Conservation (phyloP, 1,284 basidiomycete species). For the Pyrrhoderma lamaoense region DNA sequence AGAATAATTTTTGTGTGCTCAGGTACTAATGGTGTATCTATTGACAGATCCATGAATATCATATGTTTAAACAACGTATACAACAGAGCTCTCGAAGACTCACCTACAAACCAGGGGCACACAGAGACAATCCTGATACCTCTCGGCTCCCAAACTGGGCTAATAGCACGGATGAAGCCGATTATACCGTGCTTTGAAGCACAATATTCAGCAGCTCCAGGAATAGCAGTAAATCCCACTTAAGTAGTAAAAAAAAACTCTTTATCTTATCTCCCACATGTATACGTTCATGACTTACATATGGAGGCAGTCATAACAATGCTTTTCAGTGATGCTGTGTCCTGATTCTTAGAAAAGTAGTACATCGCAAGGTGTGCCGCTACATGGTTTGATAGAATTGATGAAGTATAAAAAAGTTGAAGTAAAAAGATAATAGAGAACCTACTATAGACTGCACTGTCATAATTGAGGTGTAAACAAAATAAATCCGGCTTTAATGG, state of each 20-base stretch:
- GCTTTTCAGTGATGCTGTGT: slow-evolving; percentile 34
- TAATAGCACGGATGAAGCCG: slow-evolving; percentile 46
- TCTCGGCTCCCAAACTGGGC: slow-evolving; percentile 28
- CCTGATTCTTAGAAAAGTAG: slow-evolving; percentile 37
- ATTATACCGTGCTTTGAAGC: slow-evolving; percentile 47
- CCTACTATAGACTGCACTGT: slow-evolving; percentile 44
- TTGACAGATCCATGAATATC: neutral
- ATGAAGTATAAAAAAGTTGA: neutral
- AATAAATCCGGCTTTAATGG: slow-evolving; percentile 37
- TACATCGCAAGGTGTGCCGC: slow-evolving; percentile 43
- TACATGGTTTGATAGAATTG: slow-evolving; percentile 21
- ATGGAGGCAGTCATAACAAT: slow-evolving; percentile 51
- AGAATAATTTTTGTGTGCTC: slow-evolving; percentile 34
- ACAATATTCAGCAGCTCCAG: slow-evolving; percentile 38
- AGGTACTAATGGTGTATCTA: slow-evolving; percentile 44
- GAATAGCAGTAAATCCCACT: slow-evolving; percentile 47
- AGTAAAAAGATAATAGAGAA: neutral
- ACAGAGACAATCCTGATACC: slow-evolving; percentile 43
- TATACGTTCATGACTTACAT: slow-evolving; percentile 28
- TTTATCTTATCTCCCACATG: neutral
- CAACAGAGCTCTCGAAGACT: slow-evolving; percentile 11
- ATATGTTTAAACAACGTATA: neutral
- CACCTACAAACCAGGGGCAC: slow-evolving; percentile 49
- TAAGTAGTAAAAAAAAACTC: neutral
- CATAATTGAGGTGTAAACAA: slow-evolving; percentile 48